Base-by-base conservation (phyloP, 2,329 filamentous ascomycete species). In the Sporothrix brasiliensis region DNA sequence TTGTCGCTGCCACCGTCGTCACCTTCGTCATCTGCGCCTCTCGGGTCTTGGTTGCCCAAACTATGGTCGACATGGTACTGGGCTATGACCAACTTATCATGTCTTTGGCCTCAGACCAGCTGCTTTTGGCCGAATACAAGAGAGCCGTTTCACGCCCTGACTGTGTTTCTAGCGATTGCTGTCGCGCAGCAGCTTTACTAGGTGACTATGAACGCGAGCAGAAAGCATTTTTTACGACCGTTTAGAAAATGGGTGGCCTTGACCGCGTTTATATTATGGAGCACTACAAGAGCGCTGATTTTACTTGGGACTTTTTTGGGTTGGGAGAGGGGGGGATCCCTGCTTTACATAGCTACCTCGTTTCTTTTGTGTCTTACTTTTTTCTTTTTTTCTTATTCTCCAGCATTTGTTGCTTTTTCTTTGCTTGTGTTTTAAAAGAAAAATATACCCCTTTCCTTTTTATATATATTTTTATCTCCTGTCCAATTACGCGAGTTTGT, bases 361-460 rank as follows among this genome's bases (percentile, higher is more conserved):
- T 27, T 30, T 49, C 13, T 21, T 56, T 50, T 67, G 21, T 56
- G 21, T 65, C 19, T 41, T 47, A 21, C 34, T 2, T 65, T 19
- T 50, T 19, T 41, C 19, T 13, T 16, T 27, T 13, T 16, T 27
- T 41, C 11, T 60, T 34, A 4, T 34, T 34, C 7, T 34, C 34
- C 7, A 34, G 34, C 52, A 21, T 53, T 66, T 44, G 24, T 11
- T 63, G 16, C 50, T 9, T 53, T 44, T 24, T 16, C n/a, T 13
- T 63, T 27, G 27, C 56, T 30, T 60, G 54, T 34, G 27, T 65
- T 34, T 34, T 34, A n/a, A 9, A 53, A 56, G 67, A 30, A 67
- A 49, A 30, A 66, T 50, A 67, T 70, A 70, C 66, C 66, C 69
- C 53, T 54, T 34, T 16, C 24, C 41, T 21, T 54, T 53, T 44